phyloP scores from a whole-genome alignment of 495 filamentous ascomycete genomes.

The Xylaria curta region DNA sequence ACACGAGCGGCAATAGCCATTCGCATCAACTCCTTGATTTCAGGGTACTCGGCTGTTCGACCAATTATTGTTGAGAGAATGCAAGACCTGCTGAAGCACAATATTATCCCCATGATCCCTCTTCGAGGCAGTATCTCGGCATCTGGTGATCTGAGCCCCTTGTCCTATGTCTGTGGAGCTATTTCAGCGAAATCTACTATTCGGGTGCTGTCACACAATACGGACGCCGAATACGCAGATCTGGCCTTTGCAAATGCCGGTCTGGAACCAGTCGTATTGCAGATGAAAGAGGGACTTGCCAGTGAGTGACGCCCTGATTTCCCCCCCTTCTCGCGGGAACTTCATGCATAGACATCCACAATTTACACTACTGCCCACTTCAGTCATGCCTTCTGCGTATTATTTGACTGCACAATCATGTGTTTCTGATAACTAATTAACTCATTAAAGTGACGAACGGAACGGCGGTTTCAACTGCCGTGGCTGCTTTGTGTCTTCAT shows the following conservation, averaged over 20 bases:
- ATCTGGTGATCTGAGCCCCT: slow-evolving; percentile 62
- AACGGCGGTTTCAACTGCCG: slow-evolving; percentile 55
- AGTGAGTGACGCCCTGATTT: background rate
- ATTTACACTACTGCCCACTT: background rate
- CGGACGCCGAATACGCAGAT: slow-evolving; percentile 34
- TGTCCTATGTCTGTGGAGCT: slow-evolving; percentile 57
- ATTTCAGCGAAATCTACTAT: slow-evolving; percentile 56
- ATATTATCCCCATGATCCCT: slow-evolving; percentile 57
- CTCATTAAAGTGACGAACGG: slow-evolving; percentile 48
- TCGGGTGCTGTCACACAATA: slow-evolving; percentile 32
- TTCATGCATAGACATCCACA: background rate
- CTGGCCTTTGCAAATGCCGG: slow-evolving; percentile 38
- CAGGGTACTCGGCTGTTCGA: slow-evolving; percentile 57
- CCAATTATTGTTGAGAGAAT: slow-evolving; percentile 47
- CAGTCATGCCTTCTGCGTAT: background rate
- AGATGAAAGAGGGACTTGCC: slow-evolving; percentile 60
- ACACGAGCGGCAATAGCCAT: slow-evolving; percentile 55
- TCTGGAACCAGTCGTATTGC: slow-evolving; percentile 48
- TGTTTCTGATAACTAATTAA: slow-evolving; percentile 37
- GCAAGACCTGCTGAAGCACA: slow-evolving; percentile 39
- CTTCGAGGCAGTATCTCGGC: slow-evolving; percentile 65
- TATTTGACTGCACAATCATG: background rate
- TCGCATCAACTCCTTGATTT: slow-evolving; percentile 53
- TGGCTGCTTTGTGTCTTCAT: slow-evolving; percentile 53
- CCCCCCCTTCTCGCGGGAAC: background rate